Conservation (phyloP, 2,329 filamentous ascomycete genomes). For the Cucurbitaria berberidis region DNA sequence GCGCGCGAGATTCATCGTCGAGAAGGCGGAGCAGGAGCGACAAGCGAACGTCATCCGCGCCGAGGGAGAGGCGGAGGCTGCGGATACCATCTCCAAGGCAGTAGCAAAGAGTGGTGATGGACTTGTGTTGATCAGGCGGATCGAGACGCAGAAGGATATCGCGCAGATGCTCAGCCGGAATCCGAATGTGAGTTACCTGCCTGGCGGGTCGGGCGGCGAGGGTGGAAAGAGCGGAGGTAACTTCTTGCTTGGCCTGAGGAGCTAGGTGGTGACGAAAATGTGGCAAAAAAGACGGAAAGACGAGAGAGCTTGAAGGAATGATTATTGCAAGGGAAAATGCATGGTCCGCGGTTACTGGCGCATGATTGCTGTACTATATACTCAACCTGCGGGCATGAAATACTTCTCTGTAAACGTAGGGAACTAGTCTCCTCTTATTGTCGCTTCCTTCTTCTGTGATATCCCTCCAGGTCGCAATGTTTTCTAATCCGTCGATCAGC, state of each 20-base stretch:
- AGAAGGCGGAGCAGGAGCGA: constrained; percentile 97
- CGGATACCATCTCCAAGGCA: constrained; percentile 92
- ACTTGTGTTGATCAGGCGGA: constrained; percentile 92
- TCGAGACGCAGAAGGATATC: constrained; percentile 96
- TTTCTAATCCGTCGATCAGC: too few relatives aligned
- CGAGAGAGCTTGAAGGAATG: not conserved
- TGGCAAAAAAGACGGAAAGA: constrained; percentile 2
- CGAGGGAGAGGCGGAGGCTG: constrained; percentile 96
- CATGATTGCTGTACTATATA: constrained; percentile 42
- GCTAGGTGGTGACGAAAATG: constrained; percentile 22
- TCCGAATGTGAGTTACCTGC: constrained; percentile 95
- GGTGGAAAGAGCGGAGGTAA: constrained; percentile 67
- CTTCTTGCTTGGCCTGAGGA: constrained; percentile 71
- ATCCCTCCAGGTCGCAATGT: not conserved
- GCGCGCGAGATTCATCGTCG: constrained; percentile 95
- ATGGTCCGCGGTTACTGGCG: constrained; percentile 25
- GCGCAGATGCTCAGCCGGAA: constrained; percentile 87
- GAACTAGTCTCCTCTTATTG: constrained; percentile 44
- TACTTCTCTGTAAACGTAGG: constrained; percentile 39
- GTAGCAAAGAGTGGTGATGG: constrained; percentile 94
- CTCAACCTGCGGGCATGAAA: constrained; percentile 24
- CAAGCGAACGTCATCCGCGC: constrained; percentile 98
- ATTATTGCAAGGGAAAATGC: constrained; percentile 18
- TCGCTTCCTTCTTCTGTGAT: not conserved
- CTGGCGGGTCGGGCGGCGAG: constrained; percentile 62